Percentiles rank a stretch among this genome's conserved stretches.
These are phyloP conservation scores for Phlebiopsis flavidoalba DNA, from an alignment of 768 basidiomycete species.

Conservation along the genomic window DNA sequence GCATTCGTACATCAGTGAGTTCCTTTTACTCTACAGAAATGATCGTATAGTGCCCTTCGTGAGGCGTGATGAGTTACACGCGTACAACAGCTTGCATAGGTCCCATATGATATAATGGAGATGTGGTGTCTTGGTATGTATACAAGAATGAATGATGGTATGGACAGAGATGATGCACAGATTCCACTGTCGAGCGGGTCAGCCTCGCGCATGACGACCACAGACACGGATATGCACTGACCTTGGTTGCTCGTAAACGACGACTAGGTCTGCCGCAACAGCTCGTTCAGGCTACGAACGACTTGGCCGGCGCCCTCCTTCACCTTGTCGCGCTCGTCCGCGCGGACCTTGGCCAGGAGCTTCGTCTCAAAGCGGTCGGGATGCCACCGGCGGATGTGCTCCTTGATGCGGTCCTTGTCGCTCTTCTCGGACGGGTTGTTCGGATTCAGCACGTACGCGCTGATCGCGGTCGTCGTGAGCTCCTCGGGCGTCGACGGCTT, in stretches of 20 bases:
- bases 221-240: not conserved
- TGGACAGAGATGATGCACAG: not conserved
- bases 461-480: slow-evolving; percentile 49
- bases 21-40: not conserved
- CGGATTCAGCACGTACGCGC: slow-evolving; percentile 57
- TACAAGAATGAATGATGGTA: slow-evolving; percentile 5
- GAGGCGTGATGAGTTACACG: slow-evolving; percentile 33
- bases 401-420: slow-evolving; percentile 69
- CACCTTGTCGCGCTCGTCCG: slow-evolving; percentile 60
- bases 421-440: slow-evolving; percentile 51
- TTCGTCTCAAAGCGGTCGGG: slow-evolving; percentile 79
- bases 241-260: not conserved
- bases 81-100: not conserved
- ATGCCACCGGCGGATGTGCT: slow-evolving; percentile 73
- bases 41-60: not conserved
- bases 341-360: slow-evolving; percentile 56
- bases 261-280: slow-evolving; percentile 36
- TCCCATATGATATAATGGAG: slow-evolving; percentile 3
- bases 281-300: slow-evolving; percentile 64
- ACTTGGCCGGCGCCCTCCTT: slow-evolving; percentile 71
- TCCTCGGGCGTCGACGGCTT: slow-evolving; percentile 54
- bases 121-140: not conserved
- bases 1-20: not conserved
- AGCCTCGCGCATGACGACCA: not conserved
- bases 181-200: not conserved